Evolutionary conservation across 1,284 basidiomycete genomes (phyloP).

Genomic region (Lignosus rhinocerotis): DNA sequence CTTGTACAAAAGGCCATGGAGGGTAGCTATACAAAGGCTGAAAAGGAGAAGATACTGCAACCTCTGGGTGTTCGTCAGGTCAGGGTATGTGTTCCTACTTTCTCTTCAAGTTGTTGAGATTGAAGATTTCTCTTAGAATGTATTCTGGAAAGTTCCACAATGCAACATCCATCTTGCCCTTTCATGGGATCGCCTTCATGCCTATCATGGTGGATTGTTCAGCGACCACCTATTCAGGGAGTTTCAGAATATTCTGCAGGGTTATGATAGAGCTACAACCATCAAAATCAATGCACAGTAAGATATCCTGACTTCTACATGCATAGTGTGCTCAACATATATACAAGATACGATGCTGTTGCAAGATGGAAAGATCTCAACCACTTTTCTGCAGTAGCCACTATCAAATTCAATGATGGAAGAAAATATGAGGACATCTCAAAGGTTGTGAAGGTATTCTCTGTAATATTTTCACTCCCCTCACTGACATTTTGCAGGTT

Average conservation of each 20-base stretch:
- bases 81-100: background rate
- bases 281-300: constrained; percentile 6
- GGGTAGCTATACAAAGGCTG: too few species aligned
- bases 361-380: constrained; percentile 38
- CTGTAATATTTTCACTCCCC: background rate
- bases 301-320: background rate
- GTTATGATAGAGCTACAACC: constrained; percentile 10
- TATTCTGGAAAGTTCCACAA: constrained; percentile 32
- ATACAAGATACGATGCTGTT: constrained; percentile 17
- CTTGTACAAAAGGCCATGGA: too few species aligned
- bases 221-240: constrained; percentile 31
- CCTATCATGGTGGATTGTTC: constrained; percentile 34
- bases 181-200: constrained; percentile 40
- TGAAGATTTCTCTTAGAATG: constrained; percentile 33
- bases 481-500: too few species aligned
- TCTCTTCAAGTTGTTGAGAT: background rate
- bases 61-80: background rate
- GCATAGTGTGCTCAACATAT: background rate
- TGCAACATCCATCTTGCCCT: constrained; percentile 33
- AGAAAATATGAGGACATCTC: constrained; percentile 39
- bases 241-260: constrained; percentile 17
- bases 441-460: constrained; percentile 32
- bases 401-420: constrained; percentile 37
- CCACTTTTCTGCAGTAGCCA: constrained; percentile 36
- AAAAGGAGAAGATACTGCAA: background rate